Conservation (phyloP, 768 basidiomycete species). For the Russula emetica region DNA sequence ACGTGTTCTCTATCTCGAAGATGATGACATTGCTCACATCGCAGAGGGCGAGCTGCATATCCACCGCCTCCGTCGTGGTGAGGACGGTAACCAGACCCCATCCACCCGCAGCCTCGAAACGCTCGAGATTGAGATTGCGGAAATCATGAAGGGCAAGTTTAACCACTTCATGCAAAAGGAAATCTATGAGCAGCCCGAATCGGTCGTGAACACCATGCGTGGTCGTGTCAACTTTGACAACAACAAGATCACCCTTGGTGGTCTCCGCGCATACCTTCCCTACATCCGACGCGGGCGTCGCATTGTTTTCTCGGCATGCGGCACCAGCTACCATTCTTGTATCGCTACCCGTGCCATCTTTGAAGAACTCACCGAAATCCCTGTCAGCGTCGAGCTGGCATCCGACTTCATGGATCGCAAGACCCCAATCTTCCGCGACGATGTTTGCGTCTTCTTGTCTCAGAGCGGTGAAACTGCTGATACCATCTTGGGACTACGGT, state of each 20-base stretch:
- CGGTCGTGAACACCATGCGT: conserved; percentile 99
- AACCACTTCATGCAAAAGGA: conserved; percentile 99
- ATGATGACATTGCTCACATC: conserved; percentile 98
- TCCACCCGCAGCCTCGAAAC: conserved; percentile 94
- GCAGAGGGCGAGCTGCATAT: conserved; percentile 97
- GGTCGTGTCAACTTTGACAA: conserved; percentile 98
- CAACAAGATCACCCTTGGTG: conserved; percentile 88
- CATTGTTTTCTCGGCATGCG: conserved; percentile 97
- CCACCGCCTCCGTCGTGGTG: conserved; percentile 91
- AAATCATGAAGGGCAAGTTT: conserved; percentile 99
- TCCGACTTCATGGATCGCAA: conserved; percentile 98
- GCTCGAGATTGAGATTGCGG: conserved; percentile 97
- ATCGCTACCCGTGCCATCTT: conserved; percentile 96
- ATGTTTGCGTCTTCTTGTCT: conserved; percentile 92
- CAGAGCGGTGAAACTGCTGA: conserved; percentile 99
- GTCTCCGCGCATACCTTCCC: conserved; percentile 88
- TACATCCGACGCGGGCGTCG: conserved; percentile 94
- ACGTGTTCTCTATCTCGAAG: conserved; percentile 96
- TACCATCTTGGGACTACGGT: conserved; percentile 91
- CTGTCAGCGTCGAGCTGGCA: conserved; percentile 93
- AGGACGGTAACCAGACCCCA: conserved; percentile 59
- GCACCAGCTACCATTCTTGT: conserved; percentile 97
- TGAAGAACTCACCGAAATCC: conserved; percentile 98
- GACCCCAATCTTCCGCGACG: conserved; percentile 99
- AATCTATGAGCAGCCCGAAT: conserved; percentile 98